These are phyloP conservation scores for Suhomyces wounanorum DNA, from an alignment of 1,139 yeast species.

Conservation along the genomic window DNA sequence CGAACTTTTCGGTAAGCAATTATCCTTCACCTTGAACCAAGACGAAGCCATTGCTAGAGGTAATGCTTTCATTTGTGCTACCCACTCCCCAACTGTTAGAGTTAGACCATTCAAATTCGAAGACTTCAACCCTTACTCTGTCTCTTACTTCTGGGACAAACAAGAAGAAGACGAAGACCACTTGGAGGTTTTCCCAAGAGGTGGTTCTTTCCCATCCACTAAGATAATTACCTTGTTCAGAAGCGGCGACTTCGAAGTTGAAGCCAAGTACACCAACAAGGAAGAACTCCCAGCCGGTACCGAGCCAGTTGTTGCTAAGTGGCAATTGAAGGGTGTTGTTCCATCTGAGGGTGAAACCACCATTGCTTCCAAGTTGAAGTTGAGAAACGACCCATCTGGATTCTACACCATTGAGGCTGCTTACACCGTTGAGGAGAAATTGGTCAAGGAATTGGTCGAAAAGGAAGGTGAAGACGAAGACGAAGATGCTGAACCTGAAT, in stretches of 20 bases:
- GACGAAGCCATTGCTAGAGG: constrained; percentile 99
- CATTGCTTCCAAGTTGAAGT: constrained; percentile 87
- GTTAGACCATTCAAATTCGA: constrained; percentile 98
- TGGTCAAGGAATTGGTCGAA: constrained; percentile 80
- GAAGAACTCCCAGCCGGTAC: constrained; percentile 73
- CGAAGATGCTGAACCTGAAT: constrained; percentile 75
- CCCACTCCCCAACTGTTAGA: constrained; percentile 98
- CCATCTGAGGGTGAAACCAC: constrained; percentile 75
- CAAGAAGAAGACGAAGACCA: constrained; percentile 90
- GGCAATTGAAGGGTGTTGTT: constrained; percentile 85
- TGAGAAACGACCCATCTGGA: constrained; percentile 97
- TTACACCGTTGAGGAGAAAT: constrained; percentile 89
- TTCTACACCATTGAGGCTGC: constrained; percentile 93
- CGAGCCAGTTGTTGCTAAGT: constrained; percentile 69
- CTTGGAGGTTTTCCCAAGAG: constrained; percentile 95
- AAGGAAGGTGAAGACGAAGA: constrained; percentile 48
- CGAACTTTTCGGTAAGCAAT: constrained; percentile 80
- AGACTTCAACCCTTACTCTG: constrained; percentile 89
- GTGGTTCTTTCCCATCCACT: constrained; percentile 91
- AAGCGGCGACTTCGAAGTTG: constrained; percentile 82
- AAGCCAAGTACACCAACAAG: constrained; percentile 82
- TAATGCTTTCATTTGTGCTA: constrained; percentile 98
- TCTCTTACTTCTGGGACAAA: constrained; percentile 94
- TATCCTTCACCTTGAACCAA: constrained; percentile 95
- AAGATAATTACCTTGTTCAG: constrained; percentile 94